Base-by-base conservation (phyloP, 768 basidiomycete genomes). In the Cystofilobasidium capitatum region DNA sequence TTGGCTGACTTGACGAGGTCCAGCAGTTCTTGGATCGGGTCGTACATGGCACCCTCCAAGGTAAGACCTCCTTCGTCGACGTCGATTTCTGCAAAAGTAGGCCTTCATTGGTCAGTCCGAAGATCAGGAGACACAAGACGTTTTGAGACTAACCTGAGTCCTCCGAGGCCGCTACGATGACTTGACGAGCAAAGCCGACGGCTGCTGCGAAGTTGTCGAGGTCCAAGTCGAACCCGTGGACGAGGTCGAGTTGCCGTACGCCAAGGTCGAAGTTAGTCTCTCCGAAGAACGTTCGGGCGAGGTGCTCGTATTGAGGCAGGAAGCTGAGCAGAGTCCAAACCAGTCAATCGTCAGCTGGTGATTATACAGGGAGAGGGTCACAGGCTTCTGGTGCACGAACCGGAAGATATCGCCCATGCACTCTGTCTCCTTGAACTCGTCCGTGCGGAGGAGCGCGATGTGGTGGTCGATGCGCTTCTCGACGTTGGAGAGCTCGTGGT, bases 381-480 rank as follows among this genome's bases (percentile, higher is more conserved):
- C 14, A 45, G 13, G 14, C n/a, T 45, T 13, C 14, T 45, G n/a
- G 3, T 20, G 36, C 3, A 79, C 87, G 66, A 73, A 93, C 93
- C 88, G 92, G 71, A 83, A 81, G 49, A 98, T 81, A 74, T 98
- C 96, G 72, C 82, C 86, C 24, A 89, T 90, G 76, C 93, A 97
- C 73, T 98, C 94, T 79, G 87, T 83, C 77, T 92, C 93, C 29
- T 87, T 83, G 79, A 99, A 93, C 76, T 92, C 93, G 72, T 97
- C 91, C 55, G 86, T 82, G 49, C 88, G 82, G 3, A 97, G 79
- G 31, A 88, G 80, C 57, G 89, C 88, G 70, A 97, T 84, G 74
- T 96, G 93, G 79, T 88, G 87, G 72, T 99, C 92, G 58, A 99
- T 83, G 35, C 88, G 83, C 76, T 88, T 89, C 79, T 99, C 96